Percentiles rank a stretch among this genome's conserved stretches.
phyloP scores from a whole-genome alignment of 768 basidiomycete genomes.

The Mycena latifolia region DNA sequence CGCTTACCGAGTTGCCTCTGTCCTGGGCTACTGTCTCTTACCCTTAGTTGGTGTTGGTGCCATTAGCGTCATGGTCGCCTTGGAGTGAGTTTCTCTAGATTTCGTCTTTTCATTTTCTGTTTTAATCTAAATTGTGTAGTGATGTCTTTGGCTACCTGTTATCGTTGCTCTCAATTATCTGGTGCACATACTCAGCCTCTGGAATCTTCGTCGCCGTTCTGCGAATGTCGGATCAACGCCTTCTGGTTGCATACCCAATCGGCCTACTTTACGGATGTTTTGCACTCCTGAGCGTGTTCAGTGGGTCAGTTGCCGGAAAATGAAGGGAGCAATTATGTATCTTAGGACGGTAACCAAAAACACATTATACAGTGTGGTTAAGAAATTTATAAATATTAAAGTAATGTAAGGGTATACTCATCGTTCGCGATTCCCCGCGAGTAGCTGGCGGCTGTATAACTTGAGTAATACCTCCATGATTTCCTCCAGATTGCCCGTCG shows the following conservation, averaged over 20 bases:
- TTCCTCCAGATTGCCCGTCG: slow-evolving; percentile 84
- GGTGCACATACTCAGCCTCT: slow-evolving; percentile 98
- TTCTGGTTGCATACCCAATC: slow-evolving; percentile 97
- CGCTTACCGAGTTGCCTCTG: slow-evolving; percentile 94
- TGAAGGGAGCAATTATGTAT: slow-evolving; percentile 34
- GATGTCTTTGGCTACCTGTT: slow-evolving; percentile 89
- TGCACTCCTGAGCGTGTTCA: slow-evolving; percentile 93
- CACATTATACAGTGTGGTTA: slow-evolving; percentile 16
- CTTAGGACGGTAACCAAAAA: not conserved
- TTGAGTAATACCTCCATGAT: slow-evolving; percentile 86
- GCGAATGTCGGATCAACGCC: slow-evolving; percentile 94
- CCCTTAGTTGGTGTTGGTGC: slow-evolving; percentile 97
- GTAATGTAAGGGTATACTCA: slow-evolving; percentile 17
- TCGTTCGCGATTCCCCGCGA: slow-evolving; percentile 45
- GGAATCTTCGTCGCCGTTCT: slow-evolving; percentile 96
- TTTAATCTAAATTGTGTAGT: slow-evolving; percentile 54
- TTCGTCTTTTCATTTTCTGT: slow-evolving; percentile 12
- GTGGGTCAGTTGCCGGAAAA: slow-evolving; percentile 49
- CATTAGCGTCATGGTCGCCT: slow-evolving; percentile 85
- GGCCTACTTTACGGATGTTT: slow-evolving; percentile 95
- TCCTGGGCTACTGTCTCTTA: slow-evolving; percentile 95
- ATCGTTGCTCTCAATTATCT: slow-evolving; percentile 85
- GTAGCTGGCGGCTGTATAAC: slow-evolving; percentile 82
- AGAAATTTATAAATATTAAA: slow-evolving; percentile 35
- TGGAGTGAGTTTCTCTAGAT: slow-evolving; percentile 76